phyloP scores from a whole-genome alignment of 2,329 filamentous ascomycete genomes.

The Pseudopithomyces maydicus region DNA sequence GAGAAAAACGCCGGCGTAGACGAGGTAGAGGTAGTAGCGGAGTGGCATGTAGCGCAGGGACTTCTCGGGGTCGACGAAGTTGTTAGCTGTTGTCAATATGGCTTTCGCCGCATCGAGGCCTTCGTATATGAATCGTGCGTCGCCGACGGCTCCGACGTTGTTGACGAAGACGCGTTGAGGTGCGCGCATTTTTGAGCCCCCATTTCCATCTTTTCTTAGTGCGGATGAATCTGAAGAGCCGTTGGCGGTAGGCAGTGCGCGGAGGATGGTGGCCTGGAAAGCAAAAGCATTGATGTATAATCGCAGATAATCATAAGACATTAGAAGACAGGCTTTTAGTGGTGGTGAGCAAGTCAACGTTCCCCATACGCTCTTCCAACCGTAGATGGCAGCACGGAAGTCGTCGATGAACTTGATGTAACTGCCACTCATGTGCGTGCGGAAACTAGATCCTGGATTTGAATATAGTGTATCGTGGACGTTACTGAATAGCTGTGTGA shows the following conservation, averaged over 20 bases:
- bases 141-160: constrained; percentile 55
- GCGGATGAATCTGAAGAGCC: constrained; percentile 13
- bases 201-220: not conserved
- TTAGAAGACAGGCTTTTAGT: constrained; percentile 69
- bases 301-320: constrained; percentile 74
- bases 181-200: constrained; percentile 35
- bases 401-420: constrained; percentile 79
- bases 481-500: constrained; percentile 74
- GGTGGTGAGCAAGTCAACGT: constrained; percentile 67
- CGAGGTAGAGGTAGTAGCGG: constrained; percentile 55
- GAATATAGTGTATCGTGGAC: constrained; percentile 76
- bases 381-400: constrained; percentile 69
- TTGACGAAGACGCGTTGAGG: constrained; percentile 54
- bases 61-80: constrained; percentile 55
- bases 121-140: constrained; percentile 57
- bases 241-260: constrained; percentile 44
- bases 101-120: constrained; percentile 56
- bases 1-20: constrained; percentile 56
- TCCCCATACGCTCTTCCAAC: constrained; percentile 74
- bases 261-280: constrained; percentile 70
- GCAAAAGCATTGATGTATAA: constrained; percentile 78
- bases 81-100: constrained; percentile 56
- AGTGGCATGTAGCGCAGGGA: constrained; percentile 55
- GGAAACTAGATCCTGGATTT: constrained; percentile 70
- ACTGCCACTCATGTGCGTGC: constrained; percentile 71